phyloP scores from a whole-genome alignment of 2,329 filamentous ascomycete genomes.

The Mycocentrospora acerina region DNA sequence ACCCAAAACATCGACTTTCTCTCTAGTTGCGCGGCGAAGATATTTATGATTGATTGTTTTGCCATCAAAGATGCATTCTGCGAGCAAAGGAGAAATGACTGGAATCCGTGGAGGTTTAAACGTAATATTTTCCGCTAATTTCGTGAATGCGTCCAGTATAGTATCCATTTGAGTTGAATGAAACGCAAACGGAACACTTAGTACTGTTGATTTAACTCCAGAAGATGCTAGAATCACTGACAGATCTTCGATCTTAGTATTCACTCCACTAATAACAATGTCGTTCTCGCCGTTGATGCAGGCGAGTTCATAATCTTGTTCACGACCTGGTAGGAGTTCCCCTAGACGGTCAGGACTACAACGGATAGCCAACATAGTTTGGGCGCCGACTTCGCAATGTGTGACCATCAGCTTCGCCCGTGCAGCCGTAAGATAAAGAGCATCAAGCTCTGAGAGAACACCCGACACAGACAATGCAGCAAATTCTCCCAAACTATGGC shows the following conservation, averaged over 20 bases:
- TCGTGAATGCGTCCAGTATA: slow-evolving; percentile 46
- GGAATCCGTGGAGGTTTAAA: slow-evolving; percentile 29
- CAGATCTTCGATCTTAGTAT: slow-evolving; percentile 10
- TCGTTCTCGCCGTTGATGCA: slow-evolving; percentile 36
- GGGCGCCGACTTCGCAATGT: slow-evolving; percentile 11
- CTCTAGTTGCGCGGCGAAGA: slow-evolving; percentile 21
- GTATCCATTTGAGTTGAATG: slow-evolving; percentile 41
- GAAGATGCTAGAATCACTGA: slow-evolving; percentile 4
- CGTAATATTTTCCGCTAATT: slow-evolving; percentile 28
- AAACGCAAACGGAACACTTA: slow-evolving; percentile 23
- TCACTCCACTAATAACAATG: slow-evolving; percentile 31
- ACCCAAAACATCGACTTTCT: slow-evolving; percentile 40
- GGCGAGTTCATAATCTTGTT: slow-evolving; percentile 18
- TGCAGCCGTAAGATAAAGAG: slow-evolving; percentile 38
- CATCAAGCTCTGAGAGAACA: slow-evolving; percentile 35
- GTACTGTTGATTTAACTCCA: slow-evolving; percentile 9
- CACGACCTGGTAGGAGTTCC: neutral
- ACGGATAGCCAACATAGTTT: slow-evolving; percentile 31
- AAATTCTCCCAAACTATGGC: slow-evolving; percentile 44
- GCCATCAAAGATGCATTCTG: too few relatives aligned
- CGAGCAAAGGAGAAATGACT: slow-evolving; percentile 49
- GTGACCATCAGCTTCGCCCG: slow-evolving; percentile 31
- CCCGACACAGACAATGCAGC: slow-evolving; percentile 41
- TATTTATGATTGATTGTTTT: slow-evolving; percentile 13
- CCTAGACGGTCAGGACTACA: neutral